Evolutionary conservation across 2,329 filamentous ascomycete species (phyloP).

Genomic region (Alternaria arbusti): DNA sequence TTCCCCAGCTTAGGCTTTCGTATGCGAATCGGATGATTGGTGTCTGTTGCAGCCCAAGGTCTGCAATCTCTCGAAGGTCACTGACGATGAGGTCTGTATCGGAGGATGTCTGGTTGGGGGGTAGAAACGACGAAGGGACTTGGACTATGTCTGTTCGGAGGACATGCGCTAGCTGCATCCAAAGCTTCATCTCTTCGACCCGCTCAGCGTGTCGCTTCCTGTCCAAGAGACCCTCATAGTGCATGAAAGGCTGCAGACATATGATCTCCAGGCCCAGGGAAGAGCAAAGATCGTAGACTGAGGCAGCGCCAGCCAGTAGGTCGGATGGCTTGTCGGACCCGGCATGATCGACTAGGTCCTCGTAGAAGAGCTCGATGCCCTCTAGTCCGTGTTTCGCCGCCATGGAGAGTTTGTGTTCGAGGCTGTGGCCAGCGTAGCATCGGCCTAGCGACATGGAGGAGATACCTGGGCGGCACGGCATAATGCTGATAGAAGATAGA

Average conservation of each 20-base stretch:
- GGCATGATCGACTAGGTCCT: conserved; percentile 72
- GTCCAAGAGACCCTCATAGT: conserved; percentile 77
- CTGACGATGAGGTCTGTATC: conserved; percentile 64
- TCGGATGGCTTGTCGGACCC: conserved; percentile 51
- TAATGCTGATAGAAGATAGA: conserved; percentile 24
- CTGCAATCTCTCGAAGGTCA: conserved; percentile 70
- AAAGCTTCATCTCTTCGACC: conserved; percentile 69
- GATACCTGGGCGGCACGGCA: conserved; percentile 69
- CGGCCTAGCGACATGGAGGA: conserved; percentile 79
- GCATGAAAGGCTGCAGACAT: conserved; percentile 76
- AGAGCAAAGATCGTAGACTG: conserved; percentile 64
- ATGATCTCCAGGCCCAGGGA: conserved; percentile 64
- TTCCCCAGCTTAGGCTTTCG: conserved; percentile 76
- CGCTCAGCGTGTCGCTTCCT: conserved; percentile 62
- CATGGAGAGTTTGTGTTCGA: conserved; percentile 71
- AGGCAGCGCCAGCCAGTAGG: conserved; percentile 64
- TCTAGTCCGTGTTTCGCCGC: conserved; percentile 69
- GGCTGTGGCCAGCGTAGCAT: conserved; percentile 68
- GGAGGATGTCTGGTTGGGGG: conserved; percentile 57
- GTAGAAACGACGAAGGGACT: conserved; percentile 74
- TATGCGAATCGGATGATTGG: conserved; percentile 73
- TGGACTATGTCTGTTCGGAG: conserved; percentile 75
- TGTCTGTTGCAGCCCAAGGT: conserved; percentile 65
- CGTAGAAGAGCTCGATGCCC: conserved; percentile 79
- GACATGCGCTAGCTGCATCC: conserved; percentile 70